Conservation (phyloP, 2,329 filamentous ascomycete species). For the Thielaviopsis punctulata region DNA sequence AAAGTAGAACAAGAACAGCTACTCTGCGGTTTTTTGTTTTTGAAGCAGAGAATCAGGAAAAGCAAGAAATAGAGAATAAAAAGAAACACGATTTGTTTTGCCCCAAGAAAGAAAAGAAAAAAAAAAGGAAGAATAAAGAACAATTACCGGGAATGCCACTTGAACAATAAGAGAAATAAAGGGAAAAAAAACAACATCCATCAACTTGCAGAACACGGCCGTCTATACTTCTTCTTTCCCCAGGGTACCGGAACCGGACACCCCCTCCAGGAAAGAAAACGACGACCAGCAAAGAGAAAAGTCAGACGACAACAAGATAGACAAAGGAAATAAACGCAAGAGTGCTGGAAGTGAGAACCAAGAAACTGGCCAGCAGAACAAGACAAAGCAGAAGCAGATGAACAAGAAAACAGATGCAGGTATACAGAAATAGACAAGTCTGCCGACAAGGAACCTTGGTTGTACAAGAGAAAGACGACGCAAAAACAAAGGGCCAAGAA, state of each 20-base stretch:
- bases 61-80: not conserved
- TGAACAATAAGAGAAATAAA: not conserved
- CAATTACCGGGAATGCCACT: not conserved
- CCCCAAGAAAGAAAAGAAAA: not conserved
- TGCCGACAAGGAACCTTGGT: too few relatives aligned
- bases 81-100: not conserved
- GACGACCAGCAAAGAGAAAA: too few relatives aligned
- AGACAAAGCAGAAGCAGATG: slow-evolving; percentile 12
- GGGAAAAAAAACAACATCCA: not conserved
- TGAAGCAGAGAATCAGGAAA: not conserved
- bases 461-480: slow-evolving; percentile 8
- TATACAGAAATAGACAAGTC: slow-evolving; percentile 8
- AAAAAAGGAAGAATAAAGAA: slow-evolving; percentile 2
- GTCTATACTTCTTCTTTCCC: too few relatives aligned
- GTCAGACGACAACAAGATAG: too few relatives aligned
- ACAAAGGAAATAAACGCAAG: not conserved
- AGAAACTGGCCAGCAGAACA: not conserved
- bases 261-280: too few relatives aligned
- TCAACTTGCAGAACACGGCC: not conserved
- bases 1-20: not conserved
- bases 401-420: slow-evolving; percentile 11
- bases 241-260: too few relatives aligned
- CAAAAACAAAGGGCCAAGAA: slow-evolving; percentile 11
- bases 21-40: not conserved
- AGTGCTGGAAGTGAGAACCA: not conserved